phyloP scores from a whole-genome alignment of 2,329 filamentous ascomycete species.

The Fusarium scirpi region DNA sequence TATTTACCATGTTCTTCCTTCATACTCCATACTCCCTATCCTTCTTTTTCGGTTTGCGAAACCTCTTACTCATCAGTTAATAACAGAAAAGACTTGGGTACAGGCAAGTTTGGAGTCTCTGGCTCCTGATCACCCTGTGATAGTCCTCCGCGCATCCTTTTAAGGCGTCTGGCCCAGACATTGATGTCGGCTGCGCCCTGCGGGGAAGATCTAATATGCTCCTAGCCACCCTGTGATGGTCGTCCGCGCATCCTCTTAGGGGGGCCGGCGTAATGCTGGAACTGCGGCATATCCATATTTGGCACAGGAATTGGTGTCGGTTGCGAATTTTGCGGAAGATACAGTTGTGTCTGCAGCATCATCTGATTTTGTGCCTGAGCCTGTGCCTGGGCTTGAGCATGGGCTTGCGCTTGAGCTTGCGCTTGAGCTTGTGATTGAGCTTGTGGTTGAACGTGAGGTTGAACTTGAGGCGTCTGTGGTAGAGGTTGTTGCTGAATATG shows the following conservation, averaged over 20 bases:
- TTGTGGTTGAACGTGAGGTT: constrained; percentile 13
- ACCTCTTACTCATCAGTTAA: not conserved
- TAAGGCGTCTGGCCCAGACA: not conserved
- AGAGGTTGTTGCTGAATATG: constrained; percentile 46
- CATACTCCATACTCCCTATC: not conserved
- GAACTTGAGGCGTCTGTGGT: constrained; percentile 41
- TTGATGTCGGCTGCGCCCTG: not conserved
- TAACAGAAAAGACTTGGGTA: not conserved
- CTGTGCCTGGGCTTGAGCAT: constrained; percentile 45
- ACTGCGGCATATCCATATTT: constrained; percentile 47
- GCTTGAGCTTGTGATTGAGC: constrained; percentile 38
- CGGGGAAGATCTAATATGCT: not conserved
- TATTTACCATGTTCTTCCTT: not conserved
- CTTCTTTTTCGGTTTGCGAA: not conserved
- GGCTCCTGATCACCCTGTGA: constrained; percentile 27
- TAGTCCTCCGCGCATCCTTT: constrained; percentile 46
- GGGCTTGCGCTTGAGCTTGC: constrained; percentile 36
- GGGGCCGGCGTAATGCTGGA: constrained; percentile 48
- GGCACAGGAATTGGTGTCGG: constrained; percentile 47
- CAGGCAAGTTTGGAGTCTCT: not conserved
- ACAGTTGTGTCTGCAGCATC: constrained; percentile 48
- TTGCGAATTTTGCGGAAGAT: constrained; percentile 44
- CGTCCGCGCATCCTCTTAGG: constrained; percentile 49
- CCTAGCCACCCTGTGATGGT: constrained; percentile 35
- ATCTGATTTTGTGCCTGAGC: constrained; percentile 43